Base-by-base conservation (phyloP, 1,284 basidiomycete species). In the Wallemia ichthyophaga region DNA sequence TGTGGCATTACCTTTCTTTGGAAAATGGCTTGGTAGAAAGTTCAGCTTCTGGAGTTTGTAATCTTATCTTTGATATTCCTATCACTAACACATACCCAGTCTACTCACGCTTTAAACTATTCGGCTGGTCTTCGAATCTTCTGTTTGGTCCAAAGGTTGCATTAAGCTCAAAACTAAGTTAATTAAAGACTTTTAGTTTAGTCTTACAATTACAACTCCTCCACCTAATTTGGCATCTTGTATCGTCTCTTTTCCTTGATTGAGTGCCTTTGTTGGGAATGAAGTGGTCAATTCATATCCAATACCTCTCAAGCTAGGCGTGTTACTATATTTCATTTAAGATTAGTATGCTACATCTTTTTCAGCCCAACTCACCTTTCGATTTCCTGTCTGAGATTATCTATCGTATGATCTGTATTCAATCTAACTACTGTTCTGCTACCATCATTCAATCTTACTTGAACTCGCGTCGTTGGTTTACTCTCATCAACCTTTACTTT, bases 381-480 rank as follows among this genome's bases (percentile, higher is more conserved):
- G n/a, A 48, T 13, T 21, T 48, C 37, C 37, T 48, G 37, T 21
- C 37, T 48, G n/a, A 48, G 37, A 13, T 48, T 5, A 5, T 21
- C 37, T 5, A 48, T 48, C 5, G 37, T 48, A 19, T 48, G 37
- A 21, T 48, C 37, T 17, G 37, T 48, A 19, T 48, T 48, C 13
- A 48, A 21, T 19, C 5, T 15, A 21, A 5, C 13, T 48, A 48
- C n/a, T 48, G 13, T 82, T 81, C 83, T 76, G n/a, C 85, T 84
- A 13, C 94, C 94, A 70, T 95, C 89, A 11, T 82, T 83, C 56
- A 96, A 69, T 57, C 91, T 75, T 60, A 96, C 75, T 72, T 95
- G 91, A n/a, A 98, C 75, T 66, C 79, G 86, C 28, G 91, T 95
- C 59, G 80, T 83, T 1, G 91, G 91, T 68, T 78, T 74, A 21